These are phyloP conservation scores for Boletus semigastroideus DNA, from an alignment of 1,284 basidiomycete genomes.

Conservation along the genomic window DNA sequence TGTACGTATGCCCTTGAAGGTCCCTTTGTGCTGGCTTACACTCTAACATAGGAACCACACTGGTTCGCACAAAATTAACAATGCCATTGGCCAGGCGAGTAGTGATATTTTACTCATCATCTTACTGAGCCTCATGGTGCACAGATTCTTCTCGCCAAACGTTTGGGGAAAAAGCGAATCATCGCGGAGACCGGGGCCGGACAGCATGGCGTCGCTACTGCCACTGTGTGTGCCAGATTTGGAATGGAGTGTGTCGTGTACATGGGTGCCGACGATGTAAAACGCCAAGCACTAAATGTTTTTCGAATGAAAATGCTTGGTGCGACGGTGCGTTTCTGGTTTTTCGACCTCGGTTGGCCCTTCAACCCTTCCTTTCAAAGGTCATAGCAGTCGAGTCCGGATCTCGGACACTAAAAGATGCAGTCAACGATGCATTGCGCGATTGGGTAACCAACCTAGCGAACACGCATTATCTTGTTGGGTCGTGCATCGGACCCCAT, in stretches of 20 bases:
- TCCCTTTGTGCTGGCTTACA: slow-evolving; percentile 3
- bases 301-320: slow-evolving; percentile 99
- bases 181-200: slow-evolving; percentile 99
- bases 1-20: slow-evolving; percentile 48
- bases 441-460: slow-evolving; percentile 98
- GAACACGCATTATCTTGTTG: slow-evolving; percentile 95
- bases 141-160: slow-evolving; percentile 87
- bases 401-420: slow-evolving; percentile 95
- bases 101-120: background rate
- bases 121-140: background rate
- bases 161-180: slow-evolving; percentile 94
- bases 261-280: slow-evolving; percentile 99
- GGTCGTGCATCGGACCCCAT: slow-evolving; percentile 96
- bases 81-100: slow-evolving; percentile 84
- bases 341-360: background rate
- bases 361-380: slow-evolving; percentile 37
- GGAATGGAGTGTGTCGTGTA: slow-evolving; percentile 95
- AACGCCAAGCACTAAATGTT: slow-evolving; percentile 94
- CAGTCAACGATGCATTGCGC: slow-evolving; percentile 94
- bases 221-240: slow-evolving; percentile 96
- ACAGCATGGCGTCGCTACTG: slow-evolving; percentile 98
- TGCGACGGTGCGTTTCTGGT: slow-evolving; percentile 59
- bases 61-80: slow-evolving; percentile 97
- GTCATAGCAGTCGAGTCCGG: slow-evolving; percentile 95
- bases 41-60: slow-evolving; percentile 76